Evolutionary conservation across 2,329 filamentous ascomycete genomes (phyloP).

Genomic region (Conoideocrella luteorostrata): DNA sequence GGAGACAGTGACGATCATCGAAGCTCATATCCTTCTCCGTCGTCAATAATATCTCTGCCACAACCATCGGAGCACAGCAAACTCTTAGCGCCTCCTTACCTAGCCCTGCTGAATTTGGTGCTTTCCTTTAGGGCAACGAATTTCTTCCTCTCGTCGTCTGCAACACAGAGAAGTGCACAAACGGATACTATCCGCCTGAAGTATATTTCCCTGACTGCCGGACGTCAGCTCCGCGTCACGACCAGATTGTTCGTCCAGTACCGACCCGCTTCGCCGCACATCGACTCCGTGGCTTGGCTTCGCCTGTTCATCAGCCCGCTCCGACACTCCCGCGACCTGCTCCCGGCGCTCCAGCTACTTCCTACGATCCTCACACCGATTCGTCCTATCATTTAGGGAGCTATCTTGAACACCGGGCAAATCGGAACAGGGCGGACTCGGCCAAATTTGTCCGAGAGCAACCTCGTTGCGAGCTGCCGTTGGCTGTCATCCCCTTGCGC

Average conservation of each 20-base stretch:
- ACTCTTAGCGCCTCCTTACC: no score
- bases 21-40: no score
- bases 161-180: no score
- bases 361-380: neutral
- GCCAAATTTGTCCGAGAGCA: neutral
- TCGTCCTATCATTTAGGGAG: neutral
- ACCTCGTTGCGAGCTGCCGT: neutral
- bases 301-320: neutral
- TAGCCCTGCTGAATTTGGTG: no score
- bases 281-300: neutral
- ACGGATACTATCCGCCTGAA: no score
- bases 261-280: neutral
- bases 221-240: no score
- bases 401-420: neutral
- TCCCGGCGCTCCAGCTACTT: neutral
- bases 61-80: no score
- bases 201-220: no score
- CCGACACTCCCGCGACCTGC: slow-evolving; percentile 1
- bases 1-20: no score
- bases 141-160: no score
- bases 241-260: neutral
- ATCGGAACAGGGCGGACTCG: neutral
- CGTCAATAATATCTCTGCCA: no score
- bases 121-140: no score
- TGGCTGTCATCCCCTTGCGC: neutral